Percentiles rank a stretch among this genome's conserved stretches.
phyloP scores from a whole-genome alignment of 2,329 filamentous ascomycete genomes.

The Tricladium varicosporioides region DNA sequence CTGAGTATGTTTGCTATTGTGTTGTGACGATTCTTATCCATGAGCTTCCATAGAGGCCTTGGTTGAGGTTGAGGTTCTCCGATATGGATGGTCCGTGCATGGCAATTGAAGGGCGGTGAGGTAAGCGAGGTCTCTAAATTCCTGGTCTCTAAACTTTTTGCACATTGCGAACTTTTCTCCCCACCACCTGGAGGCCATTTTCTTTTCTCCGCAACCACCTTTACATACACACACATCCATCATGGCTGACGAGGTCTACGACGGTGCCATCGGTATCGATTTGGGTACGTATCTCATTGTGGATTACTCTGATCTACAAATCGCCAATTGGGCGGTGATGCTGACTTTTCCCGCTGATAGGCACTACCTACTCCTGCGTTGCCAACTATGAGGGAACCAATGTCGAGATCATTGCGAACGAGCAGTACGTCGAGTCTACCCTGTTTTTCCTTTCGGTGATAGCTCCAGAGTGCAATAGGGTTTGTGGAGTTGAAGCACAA shows the following conservation, averaged over 20 bases:
- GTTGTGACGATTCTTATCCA: too few species aligned
- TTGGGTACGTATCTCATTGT: constrained; percentile 67
- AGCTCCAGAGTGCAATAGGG: too few species aligned
- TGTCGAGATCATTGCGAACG: constrained; percentile 99
- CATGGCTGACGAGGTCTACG: constrained; percentile 98
- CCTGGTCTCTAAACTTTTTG: not conserved
- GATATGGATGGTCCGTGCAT: not conserved
- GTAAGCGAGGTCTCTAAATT: not conserved
- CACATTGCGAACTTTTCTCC: not conserved
- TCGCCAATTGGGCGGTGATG: constrained; percentile 1
- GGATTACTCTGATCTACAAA: not conserved
- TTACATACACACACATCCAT: constrained; percentile 40
- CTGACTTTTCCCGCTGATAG: constrained; percentile 47
- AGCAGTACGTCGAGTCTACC: constrained; percentile 56
- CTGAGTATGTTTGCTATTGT: too few species aligned
- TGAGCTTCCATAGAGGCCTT: too few species aligned
- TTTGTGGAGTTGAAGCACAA: too few species aligned
- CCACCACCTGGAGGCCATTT: constrained; percentile 3
- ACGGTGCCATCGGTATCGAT: constrained; percentile 99
- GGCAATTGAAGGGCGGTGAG: not conserved
- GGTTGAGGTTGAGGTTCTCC: not conserved
- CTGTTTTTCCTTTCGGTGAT: too few species aligned
- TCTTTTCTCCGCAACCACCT: constrained; percentile 18
- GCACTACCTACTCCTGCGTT: constrained; percentile 98
- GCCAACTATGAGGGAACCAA: constrained; percentile 99